Conservation (phyloP, 148 eudicot genomes). For the Agrostemma githago region DNA sequence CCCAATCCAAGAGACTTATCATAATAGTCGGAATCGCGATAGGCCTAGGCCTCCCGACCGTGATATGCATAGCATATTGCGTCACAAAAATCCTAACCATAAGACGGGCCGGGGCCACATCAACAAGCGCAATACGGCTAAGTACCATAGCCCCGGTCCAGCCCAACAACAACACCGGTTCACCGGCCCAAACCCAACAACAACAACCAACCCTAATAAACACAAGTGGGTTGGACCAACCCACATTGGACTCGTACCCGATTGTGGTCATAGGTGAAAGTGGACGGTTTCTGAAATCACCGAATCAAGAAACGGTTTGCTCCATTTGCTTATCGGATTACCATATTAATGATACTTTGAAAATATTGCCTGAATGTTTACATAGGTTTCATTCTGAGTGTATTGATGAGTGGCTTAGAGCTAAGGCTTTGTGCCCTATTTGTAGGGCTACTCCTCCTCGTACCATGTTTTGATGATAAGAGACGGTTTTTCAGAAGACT, state of each 20-base stretch:
- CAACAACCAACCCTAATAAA: background rate
- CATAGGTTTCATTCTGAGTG: constrained; percentile 16
- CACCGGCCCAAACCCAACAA: background rate
- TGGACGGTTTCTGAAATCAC: background rate
- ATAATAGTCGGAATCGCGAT: background rate
- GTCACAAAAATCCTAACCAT: background rate
- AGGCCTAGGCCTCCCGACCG: background rate
- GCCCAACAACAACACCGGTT: background rate
- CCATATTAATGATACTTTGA: constrained; percentile 1
- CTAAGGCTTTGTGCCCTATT: constrained; percentile 11
- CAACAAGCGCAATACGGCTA: background rate
- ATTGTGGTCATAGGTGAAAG: constrained; percentile 10
- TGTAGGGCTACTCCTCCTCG: constrained; percentile 3
- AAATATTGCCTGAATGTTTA: constrained; percentile 14
- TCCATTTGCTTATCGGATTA: constrained; percentile 17
- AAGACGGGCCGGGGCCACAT: background rate
- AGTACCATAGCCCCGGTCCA: background rate
- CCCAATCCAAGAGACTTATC: background rate
- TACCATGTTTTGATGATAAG: background rate
- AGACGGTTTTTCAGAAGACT: too few species aligned
- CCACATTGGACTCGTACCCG: constrained; percentile 10
- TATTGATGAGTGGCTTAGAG: constrained; percentile 15
- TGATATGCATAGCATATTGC: background rate
- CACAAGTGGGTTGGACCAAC: constrained; percentile 3
- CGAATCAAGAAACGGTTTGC: constrained; percentile 5